phyloP scores from a whole-genome alignment of 2,329 filamentous ascomycete genomes.

The Trichoderma harzianum region DNA sequence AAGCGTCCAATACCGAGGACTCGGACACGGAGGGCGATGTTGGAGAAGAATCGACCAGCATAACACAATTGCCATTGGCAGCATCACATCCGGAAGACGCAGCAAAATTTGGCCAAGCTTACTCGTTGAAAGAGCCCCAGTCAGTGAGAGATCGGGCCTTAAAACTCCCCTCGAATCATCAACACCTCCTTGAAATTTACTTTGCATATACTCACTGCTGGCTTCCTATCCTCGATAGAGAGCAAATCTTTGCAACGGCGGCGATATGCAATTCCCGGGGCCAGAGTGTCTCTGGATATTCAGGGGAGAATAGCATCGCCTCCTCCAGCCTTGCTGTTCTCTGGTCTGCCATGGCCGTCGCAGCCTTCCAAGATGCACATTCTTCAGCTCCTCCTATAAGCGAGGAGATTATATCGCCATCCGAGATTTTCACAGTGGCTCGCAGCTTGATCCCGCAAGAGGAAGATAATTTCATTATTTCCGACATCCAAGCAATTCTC shows the following conservation, averaged over 20 bases:
- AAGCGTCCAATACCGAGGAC: not conserved
- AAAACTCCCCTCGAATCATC: not conserved
- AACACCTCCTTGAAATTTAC: not conserved
- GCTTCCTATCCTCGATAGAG: constrained; percentile 5
- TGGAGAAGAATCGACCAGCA: not conserved
- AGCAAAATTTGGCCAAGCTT: not conserved
- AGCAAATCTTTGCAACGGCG: not conserved
- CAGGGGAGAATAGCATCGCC: not conserved
- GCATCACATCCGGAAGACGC: not conserved
- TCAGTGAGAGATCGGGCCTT: not conserved
- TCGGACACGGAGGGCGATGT: not conserved
- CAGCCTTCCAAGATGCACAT: constrained; percentile 5
- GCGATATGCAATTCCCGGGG: not conserved
- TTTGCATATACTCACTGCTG: constrained; percentile 14
- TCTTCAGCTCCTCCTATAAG: not conserved
- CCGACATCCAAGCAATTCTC: not conserved
- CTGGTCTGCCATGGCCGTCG: constrained; percentile 6
- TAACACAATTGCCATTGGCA: not conserved
- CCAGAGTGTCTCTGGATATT: not conserved
- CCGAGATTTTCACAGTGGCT: not conserved
- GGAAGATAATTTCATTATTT: not conserved
- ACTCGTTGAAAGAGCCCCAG: not conserved
- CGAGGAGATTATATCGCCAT: not conserved
- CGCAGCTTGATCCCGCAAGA: constrained; percentile 2
- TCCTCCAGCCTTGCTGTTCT: not conserved